These are phyloP conservation scores for Spinellus fusiger DNA, from an alignment of 192 early-diverging fungal species.

Conservation along the genomic window DNA sequence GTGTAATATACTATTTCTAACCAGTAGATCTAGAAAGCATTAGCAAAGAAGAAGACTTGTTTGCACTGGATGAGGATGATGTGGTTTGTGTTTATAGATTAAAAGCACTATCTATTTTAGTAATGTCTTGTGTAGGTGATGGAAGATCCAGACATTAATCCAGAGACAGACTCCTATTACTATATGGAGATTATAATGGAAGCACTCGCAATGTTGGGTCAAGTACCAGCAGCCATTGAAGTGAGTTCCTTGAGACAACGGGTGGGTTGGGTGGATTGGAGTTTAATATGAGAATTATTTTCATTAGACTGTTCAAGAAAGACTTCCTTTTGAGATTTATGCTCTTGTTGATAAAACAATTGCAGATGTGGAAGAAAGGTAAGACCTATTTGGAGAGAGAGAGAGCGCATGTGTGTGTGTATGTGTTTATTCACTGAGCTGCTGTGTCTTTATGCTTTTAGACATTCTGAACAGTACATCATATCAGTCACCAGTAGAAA, in stretches of 20 bases:
- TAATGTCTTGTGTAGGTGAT: conserved; percentile 32
- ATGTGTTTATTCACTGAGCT: not conserved
- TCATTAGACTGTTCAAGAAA: conserved; percentile 60
- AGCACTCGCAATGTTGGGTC: conserved; percentile 52
- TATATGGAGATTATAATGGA: conserved; percentile 76
- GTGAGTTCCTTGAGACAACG: conserved; percentile 15
- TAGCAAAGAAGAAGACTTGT: conserved; percentile 13
- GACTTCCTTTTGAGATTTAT: conserved; percentile 63
- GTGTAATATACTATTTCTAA: not conserved
- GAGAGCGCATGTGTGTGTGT: not conserved
- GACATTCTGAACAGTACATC: not conserved
- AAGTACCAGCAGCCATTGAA: conserved; percentile 46
- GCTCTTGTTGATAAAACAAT: conserved; percentile 69
- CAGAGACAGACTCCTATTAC: conserved; percentile 70
- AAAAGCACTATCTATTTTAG: not conserved
- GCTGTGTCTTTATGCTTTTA: not conserved
- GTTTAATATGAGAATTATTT: not conserved
- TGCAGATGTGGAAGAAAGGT: conserved; percentile 68
- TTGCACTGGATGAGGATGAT: conserved; percentile 36
- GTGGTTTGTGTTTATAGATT: conserved; percentile 31
- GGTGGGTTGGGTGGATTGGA: too few relatives aligned
- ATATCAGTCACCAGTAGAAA: not conserved
- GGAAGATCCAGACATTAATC: conserved; percentile 58
- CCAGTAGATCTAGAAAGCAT: not conserved
- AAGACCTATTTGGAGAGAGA: not conserved